Evolutionary conservation across 2,329 filamentous ascomycete species (phyloP), one percentile per base, ranked within the genome.

Genomic region (Elsinoe fawcettii): DNA sequence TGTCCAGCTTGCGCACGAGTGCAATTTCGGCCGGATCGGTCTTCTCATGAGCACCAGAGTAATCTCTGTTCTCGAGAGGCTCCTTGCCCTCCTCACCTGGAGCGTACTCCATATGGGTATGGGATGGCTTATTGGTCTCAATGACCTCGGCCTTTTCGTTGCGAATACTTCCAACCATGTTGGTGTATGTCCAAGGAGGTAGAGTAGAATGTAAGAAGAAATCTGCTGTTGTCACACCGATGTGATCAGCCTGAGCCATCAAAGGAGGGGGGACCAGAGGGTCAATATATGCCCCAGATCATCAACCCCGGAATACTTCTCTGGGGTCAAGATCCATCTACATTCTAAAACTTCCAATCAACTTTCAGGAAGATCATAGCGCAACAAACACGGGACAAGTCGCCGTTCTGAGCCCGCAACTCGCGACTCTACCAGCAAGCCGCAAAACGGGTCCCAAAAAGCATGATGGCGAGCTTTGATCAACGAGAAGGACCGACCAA

Each of bases 21-120:
- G 53, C 59, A 32, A 69, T 68, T 59, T 68, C 66, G 8, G 41
- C 58, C 1, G 65, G 65, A 43, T 67, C 66, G n/a, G 64, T 67
- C 62, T 69, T 68, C 30, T 60, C 61, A 36, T 64, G 60, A n/a
- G 66, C 67, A 41, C 66, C 66, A 7, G 66, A 66, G 56, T 69
- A 68, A 49, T 67, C 66, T 5, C 32, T 44, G 11, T 56, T 51
- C 49, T 53, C 32, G 20, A 53, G 11, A 5, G 49, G 49, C 32
- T 53, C 49, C 22, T 53, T 53, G 20, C 49, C 49, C 34, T 53
- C 49, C n/a, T 53, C 49, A 9, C 49, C 49, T n/a, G 20, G 30
- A 20, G 49, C 49, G 39, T 53, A 53, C 20, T 53, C 49, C n/a
- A 53, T 27, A 23, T 39, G 49, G 39, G 49, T 20, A 12, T 37